Evolutionary conservation across 2,329 filamentous ascomycete genomes (phyloP).

Genomic region (Xenosphaeropsis pyriputrescens): DNA sequence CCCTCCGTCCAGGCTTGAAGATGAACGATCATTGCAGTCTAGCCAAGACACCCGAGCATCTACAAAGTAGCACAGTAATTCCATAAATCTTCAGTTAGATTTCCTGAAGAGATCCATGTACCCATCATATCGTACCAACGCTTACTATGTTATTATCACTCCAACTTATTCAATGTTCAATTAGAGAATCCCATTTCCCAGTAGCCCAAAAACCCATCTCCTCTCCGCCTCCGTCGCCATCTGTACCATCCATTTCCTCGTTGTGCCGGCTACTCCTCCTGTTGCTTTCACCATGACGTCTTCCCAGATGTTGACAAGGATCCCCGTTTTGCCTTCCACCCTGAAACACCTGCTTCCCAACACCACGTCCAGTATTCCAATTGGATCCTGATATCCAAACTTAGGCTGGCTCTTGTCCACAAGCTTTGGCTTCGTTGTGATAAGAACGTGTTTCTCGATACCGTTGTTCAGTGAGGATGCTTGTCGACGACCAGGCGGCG

Average conservation of each 20-base stretch:
- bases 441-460: conserved; percentile 72
- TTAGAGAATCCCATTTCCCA: no score
- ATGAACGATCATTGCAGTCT: no score
- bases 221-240: conserved; percentile 9
- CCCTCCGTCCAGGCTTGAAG: no score
- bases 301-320: conserved; percentile 13
- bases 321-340: conserved; percentile 10
- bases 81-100: no score
- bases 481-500: conserved; percentile 45
- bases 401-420: conserved; percentile 5
- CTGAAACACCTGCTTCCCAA: conserved; percentile 48
- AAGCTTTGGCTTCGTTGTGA: conserved; percentile 25
- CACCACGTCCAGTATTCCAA: conserved; percentile 63
- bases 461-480: conserved; percentile 46
- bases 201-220: conserved; percentile 13
- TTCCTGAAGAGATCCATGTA: no score
- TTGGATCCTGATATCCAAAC: conserved; percentile 17
- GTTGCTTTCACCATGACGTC: conserved; percentile 11
- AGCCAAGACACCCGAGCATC: no score
- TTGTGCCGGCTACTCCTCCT: conserved; percentile 12
- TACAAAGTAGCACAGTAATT: no score
- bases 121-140: no score
- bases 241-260: conserved; percentile 14
- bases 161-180: no score
- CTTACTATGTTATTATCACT: no score